Conservation (phyloP, 805 yeast genomes). For the Zygotorulaspora danielsina region DNA sequence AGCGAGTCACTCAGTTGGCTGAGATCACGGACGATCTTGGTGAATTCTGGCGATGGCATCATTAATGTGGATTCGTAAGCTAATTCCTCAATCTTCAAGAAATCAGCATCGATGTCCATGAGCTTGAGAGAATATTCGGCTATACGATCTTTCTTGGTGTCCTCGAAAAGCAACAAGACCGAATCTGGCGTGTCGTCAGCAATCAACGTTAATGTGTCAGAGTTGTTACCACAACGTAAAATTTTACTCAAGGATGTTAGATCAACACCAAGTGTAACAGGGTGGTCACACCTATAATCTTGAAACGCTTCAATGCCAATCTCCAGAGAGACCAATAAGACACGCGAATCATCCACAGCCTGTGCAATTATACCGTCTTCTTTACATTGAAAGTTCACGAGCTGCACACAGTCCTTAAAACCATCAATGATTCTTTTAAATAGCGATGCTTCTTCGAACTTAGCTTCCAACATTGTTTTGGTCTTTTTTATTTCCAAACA, state of each 20-base stretch:
- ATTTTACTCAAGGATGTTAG: constrained; percentile 82
- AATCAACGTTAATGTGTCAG: constrained; percentile 79
- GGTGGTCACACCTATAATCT: constrained; percentile 93
- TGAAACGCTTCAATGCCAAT: constrained; percentile 85
- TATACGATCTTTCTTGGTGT: constrained; percentile 81
- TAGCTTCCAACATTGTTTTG: constrained; percentile 83
- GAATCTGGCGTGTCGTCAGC: constrained; percentile 87
- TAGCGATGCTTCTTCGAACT: constrained; percentile 86
- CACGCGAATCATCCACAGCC: constrained; percentile 97
- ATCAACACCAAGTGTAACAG: constrained; percentile 87
- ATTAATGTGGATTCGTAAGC: constrained; percentile 81
- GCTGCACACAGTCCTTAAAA: constrained; percentile 87
- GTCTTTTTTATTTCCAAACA: neutral
- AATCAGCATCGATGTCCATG: constrained; percentile 96
- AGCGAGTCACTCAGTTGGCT: constrained; percentile 82
- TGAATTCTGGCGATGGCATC: constrained; percentile 84
- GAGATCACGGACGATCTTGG: constrained; percentile 85
- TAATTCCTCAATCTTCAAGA: constrained; percentile 89
- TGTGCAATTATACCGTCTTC: constrained; percentile 92
- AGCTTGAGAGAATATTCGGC: constrained; percentile 87
- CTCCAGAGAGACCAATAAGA: constrained; percentile 79
- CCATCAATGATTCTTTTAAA: constrained; percentile 91
- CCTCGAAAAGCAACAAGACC: constrained; percentile 82
- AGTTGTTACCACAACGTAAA: constrained; percentile 84
- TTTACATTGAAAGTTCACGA: constrained; percentile 96